phyloP scores from a whole-genome alignment of 1,284 basidiomycete genomes.

The Dichomitus squalens region DNA sequence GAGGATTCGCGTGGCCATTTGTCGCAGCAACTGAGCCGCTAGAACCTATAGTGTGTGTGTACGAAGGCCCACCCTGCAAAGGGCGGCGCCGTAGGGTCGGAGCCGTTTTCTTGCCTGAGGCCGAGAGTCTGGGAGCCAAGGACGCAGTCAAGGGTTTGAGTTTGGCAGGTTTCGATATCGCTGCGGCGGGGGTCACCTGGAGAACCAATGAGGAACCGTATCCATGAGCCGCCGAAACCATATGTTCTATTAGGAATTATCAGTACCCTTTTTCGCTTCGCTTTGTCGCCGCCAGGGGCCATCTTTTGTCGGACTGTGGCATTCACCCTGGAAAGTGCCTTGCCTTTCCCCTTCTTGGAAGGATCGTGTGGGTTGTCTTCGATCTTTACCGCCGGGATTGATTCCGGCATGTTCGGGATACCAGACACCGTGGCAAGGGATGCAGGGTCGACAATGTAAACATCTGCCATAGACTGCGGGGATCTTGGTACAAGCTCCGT shows the following conservation, averaged over 20 bases:
- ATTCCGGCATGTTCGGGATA: constrained; percentile 6
- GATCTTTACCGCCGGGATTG: not conserved
- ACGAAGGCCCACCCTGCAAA: constrained; percentile 1
- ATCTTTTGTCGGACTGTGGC: constrained; percentile 12
- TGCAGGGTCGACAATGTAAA: not conserved
- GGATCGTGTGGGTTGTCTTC: not conserved
- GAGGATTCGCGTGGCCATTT: not conserved
- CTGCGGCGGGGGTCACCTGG: constrained; percentile 16
- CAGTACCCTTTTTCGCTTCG: constrained; percentile 18
- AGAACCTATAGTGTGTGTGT: not conserved
- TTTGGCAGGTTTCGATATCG: constrained; percentile 23
- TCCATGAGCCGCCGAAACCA: not conserved
- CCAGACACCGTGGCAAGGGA: not conserved
- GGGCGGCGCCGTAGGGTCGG: constrained; percentile 13
- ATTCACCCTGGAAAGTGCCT: constrained; percentile 6
- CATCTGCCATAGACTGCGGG: not conserved
- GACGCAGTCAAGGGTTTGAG: constrained; percentile 19
- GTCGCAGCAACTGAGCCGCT: not conserved
- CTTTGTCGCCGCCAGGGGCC: constrained; percentile 13
- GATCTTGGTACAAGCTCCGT: not conserved
- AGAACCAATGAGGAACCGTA: constrained; percentile 5
- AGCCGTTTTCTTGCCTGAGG: constrained; percentile 12
- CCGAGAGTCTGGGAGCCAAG: constrained; percentile 18
- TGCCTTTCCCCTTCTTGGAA: constrained; percentile 18
- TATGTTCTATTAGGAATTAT: constrained; percentile 5